Evolutionary conservation across 2,329 filamentous ascomycete genomes (phyloP).

Genomic region (Monosporascus sp.): DNA sequence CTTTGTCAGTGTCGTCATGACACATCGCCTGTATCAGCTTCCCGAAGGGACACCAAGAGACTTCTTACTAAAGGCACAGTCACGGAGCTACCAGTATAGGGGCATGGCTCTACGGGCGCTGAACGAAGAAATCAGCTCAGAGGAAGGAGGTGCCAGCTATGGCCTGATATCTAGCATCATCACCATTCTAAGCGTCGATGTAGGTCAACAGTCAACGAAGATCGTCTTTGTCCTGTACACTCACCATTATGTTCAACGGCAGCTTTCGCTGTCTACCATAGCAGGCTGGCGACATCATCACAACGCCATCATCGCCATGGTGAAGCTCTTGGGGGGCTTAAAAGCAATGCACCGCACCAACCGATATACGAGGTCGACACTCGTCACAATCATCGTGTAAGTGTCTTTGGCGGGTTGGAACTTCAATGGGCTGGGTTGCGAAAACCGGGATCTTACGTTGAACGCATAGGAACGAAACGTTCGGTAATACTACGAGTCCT

Average conservation of each 20-base stretch:
- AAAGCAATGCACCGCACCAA: slow-evolving; percentile 7
- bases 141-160: slow-evolving; percentile 16
- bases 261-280: slow-evolving; percentile 1
- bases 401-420: slow-evolving; percentile 2
- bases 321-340: slow-evolving; percentile 25
- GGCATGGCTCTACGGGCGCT: slow-evolving; percentile 23
- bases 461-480: slow-evolving; percentile 19
- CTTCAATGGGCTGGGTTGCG: neutral
- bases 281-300: slow-evolving; percentile 27
- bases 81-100: slow-evolving; percentile 20
- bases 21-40: slow-evolving; percentile 13
- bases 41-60: slow-evolving; percentile 3
- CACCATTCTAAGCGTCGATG: slow-evolving; percentile 24
- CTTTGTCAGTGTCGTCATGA: slow-evolving; percentile 16
- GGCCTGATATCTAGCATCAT: slow-evolving; percentile 23
- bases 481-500: slow-evolving; percentile 29
- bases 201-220: slow-evolving; percentile 11
- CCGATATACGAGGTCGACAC: slow-evolving; percentile 5
- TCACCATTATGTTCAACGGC: no score
- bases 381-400: slow-evolving; percentile 21
- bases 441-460: neutral
- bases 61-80: slow-evolving; percentile 1
- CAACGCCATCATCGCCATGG: slow-evolving; percentile 22
- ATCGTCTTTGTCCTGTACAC: no score
- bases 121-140: slow-evolving; percentile 20